Evolutionary conservation across 1,139 yeast genomes (phyloP).

Genomic region (Candida neerlandica): DNA sequence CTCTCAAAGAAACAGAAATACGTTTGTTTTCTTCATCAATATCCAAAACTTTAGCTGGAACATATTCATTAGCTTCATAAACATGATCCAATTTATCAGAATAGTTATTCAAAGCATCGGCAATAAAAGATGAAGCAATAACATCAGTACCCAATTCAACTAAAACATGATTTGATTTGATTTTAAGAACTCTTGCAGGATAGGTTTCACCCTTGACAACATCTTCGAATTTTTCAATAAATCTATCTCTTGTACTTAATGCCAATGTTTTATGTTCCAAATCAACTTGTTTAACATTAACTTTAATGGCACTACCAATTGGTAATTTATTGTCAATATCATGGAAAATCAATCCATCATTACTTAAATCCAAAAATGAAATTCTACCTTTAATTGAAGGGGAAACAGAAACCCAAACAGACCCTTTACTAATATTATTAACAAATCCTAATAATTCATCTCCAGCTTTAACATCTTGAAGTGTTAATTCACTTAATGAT

Average conservation of each 20-base stretch:
- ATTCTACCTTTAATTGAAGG: conserved; percentile 72
- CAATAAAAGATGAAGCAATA: conserved; percentile 67
- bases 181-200: conserved; percentile 68
- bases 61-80: conserved; percentile 58
- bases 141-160: conserved; percentile 67
- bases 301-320: conserved; percentile 69
- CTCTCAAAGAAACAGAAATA: conserved; percentile 66
- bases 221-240: conserved; percentile 49
- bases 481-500: conserved; percentile 29
- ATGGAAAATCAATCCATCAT: conserved; percentile 52
- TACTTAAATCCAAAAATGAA: conserved; percentile 65
- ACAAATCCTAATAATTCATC: conserved; percentile 51
- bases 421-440: conserved; percentile 53
- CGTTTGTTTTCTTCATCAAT: conserved; percentile 60
- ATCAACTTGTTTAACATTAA: conserved; percentile 58
- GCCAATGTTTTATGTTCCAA: conserved; percentile 51
- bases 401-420: conserved; percentile 69
- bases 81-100: conserved; percentile 54
- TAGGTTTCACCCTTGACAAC: conserved; percentile 58
- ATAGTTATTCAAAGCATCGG: conserved; percentile 81
- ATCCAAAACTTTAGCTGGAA: conserved; percentile 61
- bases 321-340: conserved; percentile 62
- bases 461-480: conserved; percentile 47
- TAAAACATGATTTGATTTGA: conserved; percentile 62
- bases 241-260: conserved; percentile 52